Conservation (phyloP, 1,284 basidiomycete species). For the Trichosporon sp. region DNA sequence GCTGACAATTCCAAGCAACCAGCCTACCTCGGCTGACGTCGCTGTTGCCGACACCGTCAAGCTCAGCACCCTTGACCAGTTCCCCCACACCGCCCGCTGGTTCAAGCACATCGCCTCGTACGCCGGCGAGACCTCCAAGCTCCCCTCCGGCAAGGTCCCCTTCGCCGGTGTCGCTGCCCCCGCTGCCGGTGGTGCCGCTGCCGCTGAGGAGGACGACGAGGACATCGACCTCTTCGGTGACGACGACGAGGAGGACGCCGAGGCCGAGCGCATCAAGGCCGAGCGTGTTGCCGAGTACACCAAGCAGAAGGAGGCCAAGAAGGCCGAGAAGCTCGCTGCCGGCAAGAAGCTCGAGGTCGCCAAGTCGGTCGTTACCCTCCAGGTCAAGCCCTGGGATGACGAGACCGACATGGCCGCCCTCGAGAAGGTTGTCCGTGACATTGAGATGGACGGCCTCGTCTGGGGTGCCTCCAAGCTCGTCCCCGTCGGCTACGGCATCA, state of each 20-base stretch:
- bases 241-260: slow-evolving; percentile 71
- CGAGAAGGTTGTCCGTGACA: slow-evolving; percentile 75
- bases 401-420: slow-evolving; percentile 93
- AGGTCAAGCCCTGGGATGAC: slow-evolving; percentile 99
- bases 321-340: slow-evolving; percentile 51
- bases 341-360: slow-evolving; percentile 63
- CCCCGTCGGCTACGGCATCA: slow-evolving; percentile 76
- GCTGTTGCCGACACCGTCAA: slow-evolving; percentile 71
- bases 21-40: slow-evolving; percentile 94
- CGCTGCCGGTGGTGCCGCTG: slow-evolving; percentile 50
- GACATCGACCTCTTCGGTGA: slow-evolving; percentile 88
- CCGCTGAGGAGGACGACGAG: slow-evolving; percentile 66
- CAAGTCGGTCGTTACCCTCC: slow-evolving; percentile 78
- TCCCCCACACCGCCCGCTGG: slow-evolving; percentile 81
- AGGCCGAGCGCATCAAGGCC: slow-evolving; percentile 89
- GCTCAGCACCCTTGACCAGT: slow-evolving; percentile 8
- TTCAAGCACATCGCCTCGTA: slow-evolving; percentile 90
- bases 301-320: slow-evolving; percentile 87
- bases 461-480: slow-evolving; percentile 86
- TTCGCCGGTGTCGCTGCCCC: slow-evolving; percentile 61
- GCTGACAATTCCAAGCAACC: slow-evolving; percentile 59
- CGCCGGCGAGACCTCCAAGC: slow-evolving; percentile 65
- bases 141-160: slow-evolving; percentile 79
- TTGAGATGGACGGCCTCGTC: slow-evolving; percentile 85
- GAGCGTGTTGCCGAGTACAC: slow-evolving; percentile 93